These are phyloP conservation scores for Saccharomycopsis sp. DNA, from an alignment of 805 yeast species.

Conservation along the genomic window DNA sequence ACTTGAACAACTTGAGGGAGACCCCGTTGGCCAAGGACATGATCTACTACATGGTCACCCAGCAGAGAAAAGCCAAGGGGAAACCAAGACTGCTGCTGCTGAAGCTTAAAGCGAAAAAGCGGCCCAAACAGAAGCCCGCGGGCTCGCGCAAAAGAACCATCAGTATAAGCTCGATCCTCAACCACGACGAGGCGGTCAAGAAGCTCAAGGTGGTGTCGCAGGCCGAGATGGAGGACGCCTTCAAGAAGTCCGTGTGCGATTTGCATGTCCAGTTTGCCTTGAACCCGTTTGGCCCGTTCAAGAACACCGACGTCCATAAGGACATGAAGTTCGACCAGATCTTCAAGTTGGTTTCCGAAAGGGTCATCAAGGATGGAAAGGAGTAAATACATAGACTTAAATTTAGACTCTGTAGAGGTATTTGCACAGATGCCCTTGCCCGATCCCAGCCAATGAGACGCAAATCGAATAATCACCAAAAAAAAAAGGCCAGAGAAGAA, in stretches of 20 bases:
- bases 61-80: background rate
- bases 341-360: background rate
- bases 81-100: background rate
- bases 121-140: background rate
- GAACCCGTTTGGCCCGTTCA: slow-evolving; percentile 11
- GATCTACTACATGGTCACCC: too few relatives aligned
- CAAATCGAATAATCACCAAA: background rate
- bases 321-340: slow-evolving; percentile 16
- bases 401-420: too few relatives aligned
- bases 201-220: background rate
- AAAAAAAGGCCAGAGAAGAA: background rate
- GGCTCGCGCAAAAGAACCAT: background rate
- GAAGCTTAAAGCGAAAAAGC: background rate
- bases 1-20: too few relatives aligned
- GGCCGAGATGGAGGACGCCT: slow-evolving; percentile 2
- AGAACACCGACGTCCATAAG: slow-evolving; percentile 4
- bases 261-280: slow-evolving; percentile 14
- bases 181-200: background rate
- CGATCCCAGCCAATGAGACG: background rate
- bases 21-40: too few relatives aligned
- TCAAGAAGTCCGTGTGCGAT: slow-evolving; percentile 9
- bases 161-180: background rate
- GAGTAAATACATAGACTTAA: too few relatives aligned
- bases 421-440: too few relatives aligned
- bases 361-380: too few relatives aligned